Evolutionary conservation across 257 asterid genomes (phyloP), one percentile per base, ranked within the genome.

Genomic region (Nicotiana noctiflora): DNA sequence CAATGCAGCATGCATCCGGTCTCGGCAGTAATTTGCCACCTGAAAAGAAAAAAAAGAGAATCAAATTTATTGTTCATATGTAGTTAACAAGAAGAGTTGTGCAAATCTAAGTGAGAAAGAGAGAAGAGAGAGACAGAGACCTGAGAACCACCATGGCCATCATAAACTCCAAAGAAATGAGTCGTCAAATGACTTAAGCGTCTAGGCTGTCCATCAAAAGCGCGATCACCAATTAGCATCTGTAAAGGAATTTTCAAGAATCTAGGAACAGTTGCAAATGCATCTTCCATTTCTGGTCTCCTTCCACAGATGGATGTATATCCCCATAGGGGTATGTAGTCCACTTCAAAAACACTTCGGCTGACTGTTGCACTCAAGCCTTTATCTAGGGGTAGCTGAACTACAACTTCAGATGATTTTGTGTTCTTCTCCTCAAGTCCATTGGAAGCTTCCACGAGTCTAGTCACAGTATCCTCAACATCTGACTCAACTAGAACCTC

Each of bases 71-170:
- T 37, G 59, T 3, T 34, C 14, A 56, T 23, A 23, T 25, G 53
- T 77, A 23, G n/a, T 23, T 23, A 40, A 57, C 75, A 29, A 46
- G 32, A 29, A 46, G n/a, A 66, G 27, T 74, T 3, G 60, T 34
- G 14, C 34, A 57, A 18, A 23, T 51, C 44, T 1, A 60, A 11
- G 51, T 14, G 31, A 64, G 77, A 40, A 78, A 77, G 80, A 17
- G 49, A 40, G 49, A 27, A 12, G 84, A 78, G 18, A 67, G 56
- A 60, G 25, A 66, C 25, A 80, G 25, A 18, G 75, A 95, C 99
- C 97, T 95, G 98, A 80, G 89, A 90, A 77, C 99, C 99, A 66
- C 98, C 99, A 86, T 95, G 99, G 76, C 99, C 99, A 84, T 95
- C 99, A 78, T 95, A 95, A 29, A 95, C 99, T 40, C 97, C 99